These are phyloP conservation scores for Polytolypa hystricis DNA, from an alignment of 2,329 filamentous ascomycete genomes.

Conservation along the genomic window DNA sequence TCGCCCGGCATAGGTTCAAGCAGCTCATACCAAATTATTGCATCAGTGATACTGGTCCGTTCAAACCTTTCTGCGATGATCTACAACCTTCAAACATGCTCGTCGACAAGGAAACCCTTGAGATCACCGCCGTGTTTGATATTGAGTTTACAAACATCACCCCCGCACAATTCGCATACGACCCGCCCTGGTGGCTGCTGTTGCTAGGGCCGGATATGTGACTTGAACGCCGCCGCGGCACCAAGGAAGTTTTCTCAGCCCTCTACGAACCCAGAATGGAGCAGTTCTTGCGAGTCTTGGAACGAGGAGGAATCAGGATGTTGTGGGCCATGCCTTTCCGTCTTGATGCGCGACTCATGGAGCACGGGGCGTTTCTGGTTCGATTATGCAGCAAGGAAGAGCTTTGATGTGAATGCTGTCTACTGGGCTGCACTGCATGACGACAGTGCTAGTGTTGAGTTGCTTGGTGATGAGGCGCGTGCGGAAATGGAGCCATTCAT, in stretches of 20 bases:
- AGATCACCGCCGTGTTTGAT: conserved; percentile 31
- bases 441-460: neutral
- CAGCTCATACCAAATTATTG: conserved; percentile 23
- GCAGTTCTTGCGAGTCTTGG: conserved; percentile 28
- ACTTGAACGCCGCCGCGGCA: conserved; percentile 5
- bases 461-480: neutral
- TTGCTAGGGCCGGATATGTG: conserved; percentile 18
- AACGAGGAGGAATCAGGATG: conserved; percentile 4
- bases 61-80: conserved; percentile 31
- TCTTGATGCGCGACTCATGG: conserved; percentile 28
- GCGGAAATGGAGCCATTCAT: neutral
- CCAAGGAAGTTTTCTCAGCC: conserved; percentile 15
- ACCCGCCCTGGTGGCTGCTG: conserved; percentile 33
- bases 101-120: conserved; percentile 24
- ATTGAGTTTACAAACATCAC: conserved; percentile 33
- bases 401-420: conserved; percentile 26
- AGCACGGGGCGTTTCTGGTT: conserved; percentile 27
- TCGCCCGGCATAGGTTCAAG: conserved; percentile 24
- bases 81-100: conserved; percentile 31
- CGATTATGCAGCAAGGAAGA: conserved; percentile 26
- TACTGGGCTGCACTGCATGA: conserved; percentile 10
- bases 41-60: conserved; percentile 19
- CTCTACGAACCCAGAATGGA: conserved; percentile 25
- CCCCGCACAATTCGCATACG: conserved; percentile 29
- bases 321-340: conserved; percentile 13